Evolutionary conservation across 2,329 filamentous ascomycete species (phyloP).

Genomic region (Claviceps digitariae): DNA sequence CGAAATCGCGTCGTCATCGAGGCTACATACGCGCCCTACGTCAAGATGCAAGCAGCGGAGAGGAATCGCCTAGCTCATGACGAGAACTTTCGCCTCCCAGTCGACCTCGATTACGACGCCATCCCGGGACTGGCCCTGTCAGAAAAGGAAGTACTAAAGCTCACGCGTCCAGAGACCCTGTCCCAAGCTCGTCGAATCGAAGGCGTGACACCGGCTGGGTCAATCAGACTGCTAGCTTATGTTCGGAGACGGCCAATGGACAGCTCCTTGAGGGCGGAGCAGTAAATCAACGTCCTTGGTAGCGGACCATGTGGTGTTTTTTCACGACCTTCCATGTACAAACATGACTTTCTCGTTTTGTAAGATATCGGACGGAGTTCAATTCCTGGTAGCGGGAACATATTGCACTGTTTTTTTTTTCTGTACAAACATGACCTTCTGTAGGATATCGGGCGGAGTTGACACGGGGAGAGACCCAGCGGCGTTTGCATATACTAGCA

Average conservation of each 20-base stretch:
- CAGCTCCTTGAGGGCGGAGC: not conserved
- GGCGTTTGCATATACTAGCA: no score
- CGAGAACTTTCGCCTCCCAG: slow-evolving; percentile 58
- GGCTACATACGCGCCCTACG: slow-evolving; percentile 75
- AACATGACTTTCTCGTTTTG: no score
- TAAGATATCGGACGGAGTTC: no score
- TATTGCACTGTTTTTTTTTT: no score
- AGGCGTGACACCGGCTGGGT: slow-evolving; percentile 53
- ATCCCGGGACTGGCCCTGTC: slow-evolving; percentile 66
- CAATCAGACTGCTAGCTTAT: slow-evolving; percentile 46
- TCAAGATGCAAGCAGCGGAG: slow-evolving; percentile 55
- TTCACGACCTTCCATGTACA: no score
- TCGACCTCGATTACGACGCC: slow-evolving; percentile 60
- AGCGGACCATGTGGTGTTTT: no score
- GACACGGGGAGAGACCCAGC: no score
- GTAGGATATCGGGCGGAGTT: no score
- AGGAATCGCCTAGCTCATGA: slow-evolving; percentile 60
- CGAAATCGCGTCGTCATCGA: slow-evolving; percentile 64
- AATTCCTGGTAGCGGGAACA: no score
- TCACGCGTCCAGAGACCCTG: slow-evolving; percentile 66
- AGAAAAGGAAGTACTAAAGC: slow-evolving; percentile 58
- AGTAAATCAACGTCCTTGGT: not conserved
- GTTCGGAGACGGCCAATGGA: slow-evolving; percentile 27
- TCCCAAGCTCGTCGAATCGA: slow-evolving; percentile 83
- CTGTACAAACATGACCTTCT: no score